Evolutionary conservation across 2,329 filamentous ascomycete species (phyloP).

Genomic region (Aspergillus aculeatus): DNA sequence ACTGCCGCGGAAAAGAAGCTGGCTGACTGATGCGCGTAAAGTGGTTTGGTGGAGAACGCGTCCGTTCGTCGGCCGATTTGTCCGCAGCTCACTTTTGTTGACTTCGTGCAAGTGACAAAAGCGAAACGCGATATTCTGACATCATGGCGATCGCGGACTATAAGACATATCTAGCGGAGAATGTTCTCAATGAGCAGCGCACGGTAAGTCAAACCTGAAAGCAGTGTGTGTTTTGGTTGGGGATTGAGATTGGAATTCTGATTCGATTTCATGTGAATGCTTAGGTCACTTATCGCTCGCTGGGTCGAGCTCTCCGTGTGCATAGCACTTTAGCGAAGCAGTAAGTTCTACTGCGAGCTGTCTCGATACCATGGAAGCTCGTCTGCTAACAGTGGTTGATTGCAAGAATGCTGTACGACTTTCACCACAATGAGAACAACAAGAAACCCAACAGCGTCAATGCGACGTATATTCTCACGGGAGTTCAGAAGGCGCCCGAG

Average conservation of each 20-base stretch:
- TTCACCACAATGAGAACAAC: slow-evolving; percentile 73
- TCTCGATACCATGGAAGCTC: slow-evolving; percentile 12
- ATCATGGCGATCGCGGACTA: slow-evolving; percentile 53
- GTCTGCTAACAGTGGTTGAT: slow-evolving; percentile 13
- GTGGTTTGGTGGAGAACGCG: slow-evolving; percentile 29
- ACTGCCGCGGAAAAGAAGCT: not conserved
- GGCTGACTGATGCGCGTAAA: slow-evolving; percentile 45
- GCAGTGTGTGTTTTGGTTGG: not conserved
- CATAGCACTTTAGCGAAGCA: slow-evolving; percentile 87
- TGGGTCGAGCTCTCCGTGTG: slow-evolving; percentile 79
- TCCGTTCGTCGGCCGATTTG: slow-evolving; percentile 27
- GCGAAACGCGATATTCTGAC: not conserved
- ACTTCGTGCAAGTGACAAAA: not conserved
- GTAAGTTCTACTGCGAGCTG: slow-evolving; percentile 51
- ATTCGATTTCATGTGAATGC: slow-evolving; percentile 4
- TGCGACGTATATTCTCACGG: slow-evolving; percentile 87
- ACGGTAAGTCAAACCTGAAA: slow-evolving; percentile 53
- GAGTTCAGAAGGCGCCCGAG: slow-evolving; percentile 54
- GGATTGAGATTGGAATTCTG: too few species aligned
- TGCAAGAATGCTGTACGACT: slow-evolving; percentile 79
- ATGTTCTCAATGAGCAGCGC: slow-evolving; percentile 72
- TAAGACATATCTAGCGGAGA: slow-evolving; percentile 69
- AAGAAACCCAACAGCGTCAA: slow-evolving; percentile 73
- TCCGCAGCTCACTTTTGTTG: not conserved
- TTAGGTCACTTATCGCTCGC: slow-evolving; percentile 80